Evolutionary conservation across 2,329 filamentous ascomycete genomes (phyloP).

Genomic region (Falciphora oryzae): DNA sequence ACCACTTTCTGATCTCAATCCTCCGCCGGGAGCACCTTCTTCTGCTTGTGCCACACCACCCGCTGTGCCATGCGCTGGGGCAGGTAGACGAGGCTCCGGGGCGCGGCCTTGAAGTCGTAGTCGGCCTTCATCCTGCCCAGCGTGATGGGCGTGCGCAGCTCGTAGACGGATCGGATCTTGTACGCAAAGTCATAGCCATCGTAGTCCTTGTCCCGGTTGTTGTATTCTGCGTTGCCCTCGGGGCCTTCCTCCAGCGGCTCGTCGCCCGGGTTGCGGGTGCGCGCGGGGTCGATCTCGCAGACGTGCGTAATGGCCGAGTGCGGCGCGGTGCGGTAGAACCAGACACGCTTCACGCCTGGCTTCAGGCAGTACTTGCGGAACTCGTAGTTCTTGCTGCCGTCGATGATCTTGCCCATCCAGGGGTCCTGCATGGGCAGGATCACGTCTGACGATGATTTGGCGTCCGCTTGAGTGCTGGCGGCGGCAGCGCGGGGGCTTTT

Average conservation of each 20-base stretch:
- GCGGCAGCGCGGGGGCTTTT: no score
- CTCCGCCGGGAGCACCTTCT: no score
- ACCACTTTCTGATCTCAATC: no score
- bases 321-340: conserved; percentile 23
- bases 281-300: conserved; percentile 17
- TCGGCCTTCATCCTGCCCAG: not conserved
- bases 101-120: not conserved
- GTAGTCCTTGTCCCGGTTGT: conserved; percentile 19
- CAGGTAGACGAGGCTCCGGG: not conserved
- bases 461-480: no score
- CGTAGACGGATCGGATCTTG: conserved; percentile 19
- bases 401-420: conserved; percentile 20
- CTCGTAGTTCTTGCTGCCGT: conserved; percentile 22
- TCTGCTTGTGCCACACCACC: no score
- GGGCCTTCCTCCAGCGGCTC: conserved; percentile 15
- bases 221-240: conserved; percentile 23
- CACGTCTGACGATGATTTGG: conserved; percentile 2
- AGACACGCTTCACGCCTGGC: conserved; percentile 19
- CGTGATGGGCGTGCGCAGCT: conserved; percentile 12
- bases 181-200: conserved; percentile 24
- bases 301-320: conserved; percentile 23
- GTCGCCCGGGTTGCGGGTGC: conserved; percentile 16
- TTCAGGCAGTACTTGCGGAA: conserved; percentile 22
- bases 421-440: conserved; percentile 13
- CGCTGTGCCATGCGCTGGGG: no score